Evolutionary conservation across 768 basidiomycete species (phyloP).

Genomic region (Cubamyces sp.): DNA sequence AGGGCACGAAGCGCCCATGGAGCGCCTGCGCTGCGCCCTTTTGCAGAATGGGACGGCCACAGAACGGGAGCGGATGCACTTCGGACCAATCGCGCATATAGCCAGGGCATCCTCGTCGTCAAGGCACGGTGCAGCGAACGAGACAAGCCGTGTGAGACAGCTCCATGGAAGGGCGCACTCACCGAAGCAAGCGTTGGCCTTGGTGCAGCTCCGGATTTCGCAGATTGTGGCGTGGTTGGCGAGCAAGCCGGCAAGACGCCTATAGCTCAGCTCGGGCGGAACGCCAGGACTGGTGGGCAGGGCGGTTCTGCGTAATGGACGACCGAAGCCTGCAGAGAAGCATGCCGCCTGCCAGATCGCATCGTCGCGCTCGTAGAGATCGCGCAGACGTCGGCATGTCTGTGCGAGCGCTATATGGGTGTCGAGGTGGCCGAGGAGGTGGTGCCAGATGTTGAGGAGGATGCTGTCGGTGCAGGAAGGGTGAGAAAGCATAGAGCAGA

Average conservation of each 20-base stretch:
- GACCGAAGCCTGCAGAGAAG: conserved; percentile 31
- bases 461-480: conserved; percentile 16
- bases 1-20: neutral
- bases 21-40: neutral
- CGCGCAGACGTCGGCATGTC: conserved; percentile 25
- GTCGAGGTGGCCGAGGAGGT: conserved; percentile 27
- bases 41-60: neutral
- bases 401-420: conserved; percentile 31
- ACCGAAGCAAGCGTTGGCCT: conserved; percentile 32
- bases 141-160: neutral
- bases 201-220: conserved; percentile 30
- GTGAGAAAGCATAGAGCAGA: conserved; percentile 20
- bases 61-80: neutral
- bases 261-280: conserved; percentile 12
- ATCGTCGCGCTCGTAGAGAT: conserved; percentile 23
- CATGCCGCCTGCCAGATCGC: conserved; percentile 29
- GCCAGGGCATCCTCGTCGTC: neutral
- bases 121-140: no score
- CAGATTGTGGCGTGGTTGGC: conserved; percentile 27
- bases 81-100: conserved; percentile 1
- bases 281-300: neutral
- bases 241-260: conserved; percentile 24
- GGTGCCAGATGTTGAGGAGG: conserved; percentile 23
- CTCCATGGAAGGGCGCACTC: conserved; percentile 4
- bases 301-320: conserved; percentile 21